phyloP scores from a whole-genome alignment of 169 alveolate genomes.

The Plasmodium fragile region DNA sequence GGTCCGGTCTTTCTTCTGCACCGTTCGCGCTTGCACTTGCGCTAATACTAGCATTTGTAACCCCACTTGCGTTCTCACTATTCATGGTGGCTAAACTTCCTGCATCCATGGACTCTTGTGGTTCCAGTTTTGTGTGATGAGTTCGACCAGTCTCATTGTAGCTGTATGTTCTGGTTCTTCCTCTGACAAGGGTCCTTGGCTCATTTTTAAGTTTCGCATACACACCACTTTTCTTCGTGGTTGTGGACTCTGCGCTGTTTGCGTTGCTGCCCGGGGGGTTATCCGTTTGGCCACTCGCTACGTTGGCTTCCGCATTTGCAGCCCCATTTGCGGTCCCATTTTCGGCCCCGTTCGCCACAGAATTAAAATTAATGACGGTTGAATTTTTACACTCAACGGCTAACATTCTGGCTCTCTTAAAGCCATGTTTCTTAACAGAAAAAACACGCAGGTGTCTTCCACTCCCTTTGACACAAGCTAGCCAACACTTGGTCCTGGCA shows the following conservation, averaged over 20 bases:
- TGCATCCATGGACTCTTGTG: not conserved
- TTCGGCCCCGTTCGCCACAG: not conserved
- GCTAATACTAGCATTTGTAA: not conserved
- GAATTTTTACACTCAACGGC: conserved; percentile 70
- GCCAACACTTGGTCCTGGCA: conserved; percentile 71
- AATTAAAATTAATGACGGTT: conserved; percentile 1
- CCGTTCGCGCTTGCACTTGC: conserved; percentile 5
- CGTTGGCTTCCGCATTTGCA: not conserved
- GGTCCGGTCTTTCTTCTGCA: not conserved
- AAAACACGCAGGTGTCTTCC: conserved; percentile 69
- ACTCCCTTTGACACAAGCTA: conserved; percentile 72
- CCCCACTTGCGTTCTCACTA: not conserved
- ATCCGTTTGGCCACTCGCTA: not conserved
- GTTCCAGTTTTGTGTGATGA: not conserved
- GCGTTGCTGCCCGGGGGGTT: not conserved
- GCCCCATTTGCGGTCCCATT: not conserved
- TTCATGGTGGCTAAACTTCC: not conserved
- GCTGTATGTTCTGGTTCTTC: not conserved
- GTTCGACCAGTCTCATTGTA: not conserved
- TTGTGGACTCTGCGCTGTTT: not conserved
- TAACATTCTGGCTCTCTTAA: conserved; percentile 43
- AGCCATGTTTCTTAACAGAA: conserved; percentile 66
- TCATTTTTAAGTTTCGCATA: not conserved
- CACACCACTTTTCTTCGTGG: not conserved
- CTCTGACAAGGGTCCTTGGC: not conserved